A percentile compares a stretch with the other conserved stretches of the same genome.
phyloP scores from a whole-genome alignment of 345 rosid genomes.

The Eucalyptus dawsonii region DNA sequence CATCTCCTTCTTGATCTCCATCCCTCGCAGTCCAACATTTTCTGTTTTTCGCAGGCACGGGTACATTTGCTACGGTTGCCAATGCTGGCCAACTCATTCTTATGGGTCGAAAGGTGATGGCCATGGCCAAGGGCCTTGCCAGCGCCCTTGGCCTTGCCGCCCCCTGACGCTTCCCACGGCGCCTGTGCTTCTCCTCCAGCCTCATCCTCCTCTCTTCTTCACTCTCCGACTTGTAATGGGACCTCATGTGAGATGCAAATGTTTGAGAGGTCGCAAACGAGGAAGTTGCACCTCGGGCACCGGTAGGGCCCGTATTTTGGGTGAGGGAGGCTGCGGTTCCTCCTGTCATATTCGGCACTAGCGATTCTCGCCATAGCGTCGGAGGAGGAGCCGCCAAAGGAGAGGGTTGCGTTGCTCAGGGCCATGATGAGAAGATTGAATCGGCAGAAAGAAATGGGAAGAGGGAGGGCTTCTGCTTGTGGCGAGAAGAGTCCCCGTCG shows the following conservation, averaged over 20 bases:
- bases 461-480: background rate
- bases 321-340: constrained; percentile 9
- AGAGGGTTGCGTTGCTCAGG: background rate
- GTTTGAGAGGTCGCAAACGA: background rate
- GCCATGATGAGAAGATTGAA: background rate
- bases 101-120: background rate
- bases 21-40: background rate
- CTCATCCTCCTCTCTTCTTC: constrained; percentile 3
- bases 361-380: background rate
- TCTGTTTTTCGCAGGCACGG: background rate
- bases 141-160: background rate
- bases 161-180: background rate
- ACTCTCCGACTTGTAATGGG: constrained; percentile 9
- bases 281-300: constrained; percentile 7
- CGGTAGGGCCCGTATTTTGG: constrained; percentile 10
- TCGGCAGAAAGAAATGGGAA: background rate
- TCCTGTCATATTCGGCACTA: background rate
- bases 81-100: background rate
- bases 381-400: background rate
- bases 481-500: background rate
- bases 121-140: background rate
- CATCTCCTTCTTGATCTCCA: background rate
- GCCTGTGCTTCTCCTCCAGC: background rate
- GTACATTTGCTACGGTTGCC: background rate
- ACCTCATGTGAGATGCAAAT: constrained; percentile 12